Evolutionary conservation across 495 filamentous ascomycete genomes (phyloP).

Genomic region (Lophiostoma macrostomum): DNA sequence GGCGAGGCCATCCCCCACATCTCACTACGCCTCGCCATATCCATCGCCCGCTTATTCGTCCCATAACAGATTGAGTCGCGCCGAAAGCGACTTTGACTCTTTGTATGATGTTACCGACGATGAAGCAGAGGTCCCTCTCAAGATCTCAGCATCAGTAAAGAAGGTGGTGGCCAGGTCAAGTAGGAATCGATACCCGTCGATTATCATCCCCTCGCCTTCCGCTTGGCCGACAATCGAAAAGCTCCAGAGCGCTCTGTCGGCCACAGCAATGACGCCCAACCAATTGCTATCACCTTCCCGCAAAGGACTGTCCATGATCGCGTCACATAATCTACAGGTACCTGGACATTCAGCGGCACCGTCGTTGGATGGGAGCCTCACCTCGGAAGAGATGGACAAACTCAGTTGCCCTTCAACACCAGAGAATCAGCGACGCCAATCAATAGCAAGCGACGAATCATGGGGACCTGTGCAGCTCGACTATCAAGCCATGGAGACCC

Average conservation of each 20-base stretch:
- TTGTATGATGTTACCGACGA: slow-evolving; percentile 79
- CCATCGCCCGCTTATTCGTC: slow-evolving; percentile 45
- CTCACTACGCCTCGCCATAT: slow-evolving; percentile 51
- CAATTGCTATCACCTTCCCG: slow-evolving; percentile 76
- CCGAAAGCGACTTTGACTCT: slow-evolving; percentile 72
- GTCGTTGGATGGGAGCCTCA: slow-evolving; percentile 82
- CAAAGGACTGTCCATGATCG: slow-evolving; percentile 63
- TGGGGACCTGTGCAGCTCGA: slow-evolving; percentile 70
- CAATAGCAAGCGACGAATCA: slow-evolving; percentile 47
- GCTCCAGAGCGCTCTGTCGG: slow-evolving; percentile 51
- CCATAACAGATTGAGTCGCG: slow-evolving; percentile 50
- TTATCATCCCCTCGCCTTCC: slow-evolving; percentile 69
- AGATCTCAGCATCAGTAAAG: slow-evolving; percentile 46
- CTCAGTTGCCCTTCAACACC: slow-evolving; percentile 80
- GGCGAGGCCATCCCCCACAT: slow-evolving; percentile 20
- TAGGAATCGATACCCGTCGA: slow-evolving; percentile 57
- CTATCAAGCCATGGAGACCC: slow-evolving; percentile 70
- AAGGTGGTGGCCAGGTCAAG: slow-evolving; percentile 38
- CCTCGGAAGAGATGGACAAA: slow-evolving; percentile 76
- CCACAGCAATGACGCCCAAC: slow-evolving; percentile 71
- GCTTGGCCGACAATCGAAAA: slow-evolving; percentile 57
- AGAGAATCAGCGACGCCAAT: slow-evolving; percentile 51
- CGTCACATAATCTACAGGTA: slow-evolving; percentile 52
- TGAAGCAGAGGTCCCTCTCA: slow-evolving; percentile 53
- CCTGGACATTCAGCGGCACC: slow-evolving; percentile 77